Conservation (phyloP, 148 eudicot genomes). For the Fagopyrum homotropicum region DNA sequence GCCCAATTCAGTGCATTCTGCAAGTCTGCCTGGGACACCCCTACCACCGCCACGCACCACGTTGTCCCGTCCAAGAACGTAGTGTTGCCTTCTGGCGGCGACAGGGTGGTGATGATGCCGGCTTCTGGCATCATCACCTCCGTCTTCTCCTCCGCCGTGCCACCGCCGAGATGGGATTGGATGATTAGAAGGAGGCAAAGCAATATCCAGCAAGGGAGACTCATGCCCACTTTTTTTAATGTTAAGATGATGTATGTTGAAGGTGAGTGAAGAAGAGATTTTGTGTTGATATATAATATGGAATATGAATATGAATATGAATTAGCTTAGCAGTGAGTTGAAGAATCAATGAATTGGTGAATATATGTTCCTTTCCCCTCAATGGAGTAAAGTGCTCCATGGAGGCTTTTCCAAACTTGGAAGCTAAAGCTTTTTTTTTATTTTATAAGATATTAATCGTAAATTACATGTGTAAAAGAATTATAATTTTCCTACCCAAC, state of each 20-base stretch:
- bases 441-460: too few species aligned
- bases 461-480: too few species aligned
- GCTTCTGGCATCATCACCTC: constrained; percentile 14
- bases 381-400: neutral
- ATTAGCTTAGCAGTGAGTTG: neutral
- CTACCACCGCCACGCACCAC: constrained; percentile 75
- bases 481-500: too few species aligned
- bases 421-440: too few species aligned
- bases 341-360: neutral
- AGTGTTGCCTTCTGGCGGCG: constrained; percentile 84
- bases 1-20: constrained; percentile 85
- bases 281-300: neutral
- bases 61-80: constrained; percentile 67
- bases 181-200: neutral
- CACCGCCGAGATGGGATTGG: constrained; percentile 5
- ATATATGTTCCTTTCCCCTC: neutral
- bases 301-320: neutral
- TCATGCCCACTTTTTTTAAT: neutral
- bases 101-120: constrained; percentile 17
- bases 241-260: neutral
- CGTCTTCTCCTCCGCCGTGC: constrained; percentile 32
- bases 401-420: too few species aligned
- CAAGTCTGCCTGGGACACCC: constrained; percentile 44
- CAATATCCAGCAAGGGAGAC: neutral
- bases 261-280: neutral